Percentiles rank a stretch among this genome's conserved stretches.
Evolutionary conservation across 352 stramenopile genomes (phyloP).

Genomic region (Globisporangium viniferum): DNA sequence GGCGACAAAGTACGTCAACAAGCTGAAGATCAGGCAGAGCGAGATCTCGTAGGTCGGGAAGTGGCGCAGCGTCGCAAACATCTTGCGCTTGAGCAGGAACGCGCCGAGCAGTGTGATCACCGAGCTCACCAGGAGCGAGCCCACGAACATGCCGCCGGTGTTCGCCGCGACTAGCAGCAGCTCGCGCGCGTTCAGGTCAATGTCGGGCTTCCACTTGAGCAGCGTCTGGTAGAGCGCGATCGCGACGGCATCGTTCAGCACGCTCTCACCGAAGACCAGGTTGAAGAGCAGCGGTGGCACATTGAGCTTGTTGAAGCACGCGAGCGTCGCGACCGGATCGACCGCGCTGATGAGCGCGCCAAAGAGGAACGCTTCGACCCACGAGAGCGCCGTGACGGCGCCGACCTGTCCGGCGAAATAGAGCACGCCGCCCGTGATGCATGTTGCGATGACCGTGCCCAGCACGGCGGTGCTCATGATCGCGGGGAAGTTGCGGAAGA

Average conservation of each 20-base stretch:
- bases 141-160: conserved; percentile 73
- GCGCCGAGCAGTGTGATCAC: conserved; percentile 70
- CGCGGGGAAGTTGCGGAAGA: conserved; percentile 84
- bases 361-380: conserved; percentile 91
- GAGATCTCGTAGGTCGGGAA: conserved; percentile 88
- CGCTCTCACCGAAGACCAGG: conserved; percentile 93
- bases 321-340: conserved; percentile 91
- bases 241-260: conserved; percentile 93
- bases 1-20: conserved; percentile 83
- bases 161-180: conserved; percentile 61
- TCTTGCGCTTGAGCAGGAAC: conserved; percentile 73
- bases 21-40: conserved; percentile 81
- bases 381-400: conserved; percentile 74
- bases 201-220: conserved; percentile 82
- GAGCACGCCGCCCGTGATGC: conserved; percentile 69
- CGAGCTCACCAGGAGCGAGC: conserved; percentile 67
- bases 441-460: conserved; percentile 75
- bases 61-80: conserved; percentile 69
- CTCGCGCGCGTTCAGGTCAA: conserved; percentile 59
- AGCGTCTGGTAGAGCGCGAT: conserved; percentile 94
- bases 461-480: conserved; percentile 85
- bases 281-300: conserved; percentile 91
- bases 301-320: conserved; percentile 91
- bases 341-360: conserved; percentile 91
- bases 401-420: conserved; percentile 59